phyloP scores from a whole-genome alignment of 2,329 filamentous ascomycete species.

The Pseudogymnoascus sp. region DNA sequence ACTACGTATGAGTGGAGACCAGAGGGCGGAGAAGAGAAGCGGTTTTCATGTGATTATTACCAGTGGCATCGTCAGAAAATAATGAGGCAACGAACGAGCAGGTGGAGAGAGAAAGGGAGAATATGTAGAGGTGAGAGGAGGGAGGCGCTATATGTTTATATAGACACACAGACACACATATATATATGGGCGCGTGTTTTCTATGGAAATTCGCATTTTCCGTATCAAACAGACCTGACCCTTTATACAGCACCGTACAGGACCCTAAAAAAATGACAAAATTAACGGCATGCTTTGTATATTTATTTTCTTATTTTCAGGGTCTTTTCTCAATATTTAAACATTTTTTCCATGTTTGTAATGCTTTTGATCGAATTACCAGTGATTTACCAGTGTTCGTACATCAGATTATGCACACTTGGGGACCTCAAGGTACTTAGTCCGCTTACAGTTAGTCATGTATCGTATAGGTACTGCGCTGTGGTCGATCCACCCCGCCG shows the following conservation, averaged over 20 bases:
- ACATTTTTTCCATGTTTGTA: neutral
- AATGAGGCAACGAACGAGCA: neutral
- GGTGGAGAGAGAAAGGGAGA: neutral
- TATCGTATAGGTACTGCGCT: neutral
- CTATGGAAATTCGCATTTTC: neutral
- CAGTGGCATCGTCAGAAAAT: neutral
- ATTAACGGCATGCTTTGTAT: neutral
- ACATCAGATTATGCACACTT: slow-evolving; percentile 3
- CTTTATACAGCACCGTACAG: no score
- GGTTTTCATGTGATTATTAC: neutral
- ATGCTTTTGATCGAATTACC: neutral
- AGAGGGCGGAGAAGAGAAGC: neutral
- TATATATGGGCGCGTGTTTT: neutral
- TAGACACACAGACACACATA: no score
- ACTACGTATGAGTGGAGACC: neutral
- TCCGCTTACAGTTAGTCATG: neutral
- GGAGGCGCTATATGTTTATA: neutral
- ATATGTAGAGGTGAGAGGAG: neutral
- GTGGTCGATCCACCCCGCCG: slow-evolving; percentile 1
- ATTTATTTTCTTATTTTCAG: neutral
- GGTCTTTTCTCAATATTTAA: neutral
- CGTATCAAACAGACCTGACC: neutral
- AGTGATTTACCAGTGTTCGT: neutral
- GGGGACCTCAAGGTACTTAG: neutral
- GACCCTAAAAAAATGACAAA: neutral